Evolutionary conservation across 2,329 filamentous ascomycete genomes (phyloP).

Genomic region (Ampelomyces quisqualis): DNA sequence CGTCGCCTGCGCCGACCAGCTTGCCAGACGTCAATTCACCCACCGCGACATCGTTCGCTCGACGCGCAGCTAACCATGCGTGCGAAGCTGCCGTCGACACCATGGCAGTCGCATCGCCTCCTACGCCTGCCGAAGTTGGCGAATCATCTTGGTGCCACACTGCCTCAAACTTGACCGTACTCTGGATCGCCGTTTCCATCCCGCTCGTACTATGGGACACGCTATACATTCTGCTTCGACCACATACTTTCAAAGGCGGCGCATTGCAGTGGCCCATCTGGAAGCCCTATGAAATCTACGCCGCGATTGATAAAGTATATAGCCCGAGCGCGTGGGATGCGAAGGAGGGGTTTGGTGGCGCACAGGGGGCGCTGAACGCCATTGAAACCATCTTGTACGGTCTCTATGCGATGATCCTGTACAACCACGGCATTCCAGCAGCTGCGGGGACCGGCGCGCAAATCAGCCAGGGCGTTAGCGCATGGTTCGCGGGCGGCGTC

Average conservation of each 20-base stretch:
- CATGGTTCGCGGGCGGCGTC: constrained; percentile 52
- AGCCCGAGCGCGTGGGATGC: constrained; percentile 69
- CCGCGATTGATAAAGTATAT: constrained; percentile 76
- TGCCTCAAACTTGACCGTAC: constrained; percentile 59
- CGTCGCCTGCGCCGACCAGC: constrained; percentile 31
- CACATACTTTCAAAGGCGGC: constrained; percentile 79
- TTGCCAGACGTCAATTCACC: constrained; percentile 21
- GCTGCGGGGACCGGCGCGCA: constrained; percentile 45
- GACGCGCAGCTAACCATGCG: constrained; percentile 27
- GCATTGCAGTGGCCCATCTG: constrained; percentile 70
- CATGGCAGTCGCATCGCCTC: constrained; percentile 14
- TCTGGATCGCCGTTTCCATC: constrained; percentile 74
- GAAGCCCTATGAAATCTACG: constrained; percentile 78
- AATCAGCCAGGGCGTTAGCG: constrained; percentile 42
- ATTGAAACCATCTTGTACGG: constrained; percentile 67
- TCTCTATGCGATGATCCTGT: constrained; percentile 61
- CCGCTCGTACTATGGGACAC: constrained; percentile 82
- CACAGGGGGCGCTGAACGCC: constrained; percentile 69
- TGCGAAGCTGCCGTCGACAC: constrained; percentile 17
- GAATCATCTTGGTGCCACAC: constrained; percentile 57
- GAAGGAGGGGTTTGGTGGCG: constrained; percentile 72
- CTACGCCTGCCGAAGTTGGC: constrained; percentile 22
- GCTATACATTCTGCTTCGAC: constrained; percentile 75
- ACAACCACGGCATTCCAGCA: constrained; percentile 39
- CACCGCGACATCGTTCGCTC: constrained; percentile 18